These are phyloP conservation scores for Nicotiana undulata DNA, from an alignment of 257 asterid species.

Conservation along the genomic window DNA sequence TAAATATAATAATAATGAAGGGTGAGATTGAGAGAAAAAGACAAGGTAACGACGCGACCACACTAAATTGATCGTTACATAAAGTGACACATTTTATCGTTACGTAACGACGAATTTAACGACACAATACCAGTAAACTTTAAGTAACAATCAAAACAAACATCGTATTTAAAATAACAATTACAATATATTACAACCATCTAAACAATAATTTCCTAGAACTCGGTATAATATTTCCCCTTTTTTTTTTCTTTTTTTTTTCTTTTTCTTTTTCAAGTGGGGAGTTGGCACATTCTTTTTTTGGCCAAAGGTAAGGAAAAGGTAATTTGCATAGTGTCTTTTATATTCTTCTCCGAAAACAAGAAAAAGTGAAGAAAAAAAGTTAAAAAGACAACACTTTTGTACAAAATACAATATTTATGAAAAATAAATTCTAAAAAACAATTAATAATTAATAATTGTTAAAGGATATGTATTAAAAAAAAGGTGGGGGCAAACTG, in stretches of 20 bases:
- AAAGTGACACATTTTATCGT: too few species aligned
- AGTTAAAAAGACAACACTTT: background rate
- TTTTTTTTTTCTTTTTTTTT: background rate
- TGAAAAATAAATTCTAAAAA: background rate
- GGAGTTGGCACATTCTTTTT: background rate
- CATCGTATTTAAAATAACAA: too few species aligned
- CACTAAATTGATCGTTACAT: too few species aligned
- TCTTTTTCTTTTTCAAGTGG: background rate
- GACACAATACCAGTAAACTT: too few species aligned
- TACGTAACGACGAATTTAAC: too few species aligned
- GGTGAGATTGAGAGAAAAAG: too few species aligned
- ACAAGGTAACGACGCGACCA: too few species aligned
- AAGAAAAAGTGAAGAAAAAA: background rate
- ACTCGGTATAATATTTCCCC: too few species aligned
- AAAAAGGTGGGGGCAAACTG: conserved; percentile 5
- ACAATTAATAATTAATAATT: background rate
- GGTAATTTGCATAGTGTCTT: background rate
- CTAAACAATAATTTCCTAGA: too few species aligned
- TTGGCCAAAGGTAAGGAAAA: background rate
- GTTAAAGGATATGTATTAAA: background rate
- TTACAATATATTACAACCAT: too few species aligned
- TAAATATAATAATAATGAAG: too few species aligned
- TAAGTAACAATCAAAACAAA: too few species aligned
- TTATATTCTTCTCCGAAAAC: background rate
- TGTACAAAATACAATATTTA: background rate